Evolutionary conservation across 305 asterid species (phyloP).

Genomic region (Fraxinus platypoda): DNA sequence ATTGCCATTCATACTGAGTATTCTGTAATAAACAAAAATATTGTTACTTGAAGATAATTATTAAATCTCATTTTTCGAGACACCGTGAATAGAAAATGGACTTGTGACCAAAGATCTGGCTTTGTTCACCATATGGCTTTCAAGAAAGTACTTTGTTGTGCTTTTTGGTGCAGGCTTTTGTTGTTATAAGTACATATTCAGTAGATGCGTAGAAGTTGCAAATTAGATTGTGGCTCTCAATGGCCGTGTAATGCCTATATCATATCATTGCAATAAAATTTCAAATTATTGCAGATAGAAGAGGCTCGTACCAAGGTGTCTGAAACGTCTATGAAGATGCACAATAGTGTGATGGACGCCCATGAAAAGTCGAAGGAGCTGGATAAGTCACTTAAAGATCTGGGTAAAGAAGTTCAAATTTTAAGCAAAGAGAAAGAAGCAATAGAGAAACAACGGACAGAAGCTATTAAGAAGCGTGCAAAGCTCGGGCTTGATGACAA

Average conservation of each 20-base stretch:
- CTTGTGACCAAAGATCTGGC: not conserved
- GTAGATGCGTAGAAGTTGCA: not conserved
- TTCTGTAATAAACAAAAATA: not conserved
- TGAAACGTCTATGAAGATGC: conserved; percentile 61
- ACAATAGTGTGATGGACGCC: conserved; percentile 65
- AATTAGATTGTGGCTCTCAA: not conserved
- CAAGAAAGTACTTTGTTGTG: not conserved
- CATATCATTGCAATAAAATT: conserved; percentile 13
- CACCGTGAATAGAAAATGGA: not conserved
- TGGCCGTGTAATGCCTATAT: conserved; percentile 14
- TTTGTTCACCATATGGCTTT: not conserved
- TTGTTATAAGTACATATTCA: conserved; percentile 4
- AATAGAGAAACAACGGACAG: conserved; percentile 79
- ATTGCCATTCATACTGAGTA: not conserved
- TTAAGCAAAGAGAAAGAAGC: conserved; percentile 82
- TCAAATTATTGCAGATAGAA: conserved; percentile 65
- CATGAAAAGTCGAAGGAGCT: conserved; percentile 82
- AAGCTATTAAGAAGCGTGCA: conserved; percentile 84
- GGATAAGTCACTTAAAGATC: conserved; percentile 75
- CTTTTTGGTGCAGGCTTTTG: conserved; percentile 10
- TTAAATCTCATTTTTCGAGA: not conserved
- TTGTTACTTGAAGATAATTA: not conserved
- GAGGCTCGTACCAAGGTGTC: conserved; percentile 65
- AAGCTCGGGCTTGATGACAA: conserved; percentile 88
- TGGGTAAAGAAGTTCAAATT: conserved; percentile 74